phyloP scores from a whole-genome alignment of 345 rosid species.

The Eucalyptus decipiens region DNA sequence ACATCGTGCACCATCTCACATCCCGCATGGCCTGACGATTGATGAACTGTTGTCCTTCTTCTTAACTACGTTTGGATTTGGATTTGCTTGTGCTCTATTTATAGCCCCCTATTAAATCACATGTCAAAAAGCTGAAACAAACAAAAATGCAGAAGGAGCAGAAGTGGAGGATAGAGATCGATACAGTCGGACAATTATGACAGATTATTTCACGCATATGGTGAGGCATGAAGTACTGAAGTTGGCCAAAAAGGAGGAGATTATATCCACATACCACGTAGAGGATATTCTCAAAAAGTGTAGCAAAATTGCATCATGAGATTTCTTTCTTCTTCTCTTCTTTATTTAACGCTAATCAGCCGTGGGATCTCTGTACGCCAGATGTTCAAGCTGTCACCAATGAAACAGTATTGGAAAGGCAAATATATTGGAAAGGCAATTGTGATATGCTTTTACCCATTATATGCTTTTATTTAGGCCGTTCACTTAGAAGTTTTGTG shows the following conservation, averaged over 20 bases:
- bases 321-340: not conserved
- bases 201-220: not conserved
- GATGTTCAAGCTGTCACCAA: not conserved
- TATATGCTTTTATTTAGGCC: too few species aligned
- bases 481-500: too few species aligned
- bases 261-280: not conserved
- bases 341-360: not conserved
- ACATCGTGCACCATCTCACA: not conserved
- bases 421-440: too few species aligned
- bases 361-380: not conserved
- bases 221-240: not conserved
- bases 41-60: not conserved
- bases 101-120: not conserved
- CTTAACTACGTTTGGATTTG: not conserved
- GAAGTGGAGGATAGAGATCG: not conserved
- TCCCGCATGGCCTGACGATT: not conserved
- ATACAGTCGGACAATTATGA: not conserved
- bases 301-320: not conserved
- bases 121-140: not conserved
- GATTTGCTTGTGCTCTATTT: not conserved
- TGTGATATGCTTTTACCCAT: too few species aligned
- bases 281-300: not conserved
- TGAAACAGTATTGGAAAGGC: not conserved
- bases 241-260: not conserved
- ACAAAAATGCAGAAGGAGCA: not conserved